Conservation (phyloP, 2,329 filamentous ascomycete genomes). For the Teratosphaeria epicoccoides region DNA sequence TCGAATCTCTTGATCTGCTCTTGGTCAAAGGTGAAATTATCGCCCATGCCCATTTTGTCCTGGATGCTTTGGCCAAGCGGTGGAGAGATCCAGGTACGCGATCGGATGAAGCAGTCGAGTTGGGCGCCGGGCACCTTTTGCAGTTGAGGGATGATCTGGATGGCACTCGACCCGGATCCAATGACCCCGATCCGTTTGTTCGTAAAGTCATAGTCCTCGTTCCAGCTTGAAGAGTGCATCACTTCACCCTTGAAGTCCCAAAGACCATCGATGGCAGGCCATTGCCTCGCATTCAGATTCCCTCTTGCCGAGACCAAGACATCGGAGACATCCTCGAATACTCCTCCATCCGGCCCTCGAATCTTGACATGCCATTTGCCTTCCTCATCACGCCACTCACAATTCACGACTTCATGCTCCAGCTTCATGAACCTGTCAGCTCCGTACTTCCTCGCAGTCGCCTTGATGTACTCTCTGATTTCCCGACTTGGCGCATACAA, state of each 20-base stretch:
- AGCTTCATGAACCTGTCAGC: slow-evolving; percentile 31
- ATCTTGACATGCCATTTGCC: slow-evolving; percentile 31
- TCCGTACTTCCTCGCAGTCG: slow-evolving; percentile 29
- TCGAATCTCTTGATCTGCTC: slow-evolving; percentile 22
- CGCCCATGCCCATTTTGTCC: slow-evolving; percentile 26
- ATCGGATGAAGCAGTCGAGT: slow-evolving; percentile 28
- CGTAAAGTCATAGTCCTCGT: slow-evolving; percentile 20
- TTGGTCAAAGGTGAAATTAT: slow-evolving; percentile 16
- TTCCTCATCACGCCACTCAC: slow-evolving; percentile 29
- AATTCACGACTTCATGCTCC: slow-evolving; percentile 28
- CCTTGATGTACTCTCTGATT: slow-evolving; percentile 34
- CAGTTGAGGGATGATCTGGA: slow-evolving; percentile 31
- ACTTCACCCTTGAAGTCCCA: slow-evolving; percentile 26
- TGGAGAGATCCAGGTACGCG: slow-evolving; percentile 30
- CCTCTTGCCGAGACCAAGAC: slow-evolving; percentile 26
- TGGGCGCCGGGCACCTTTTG: slow-evolving; percentile 24
- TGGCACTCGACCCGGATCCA: slow-evolving; percentile 27
- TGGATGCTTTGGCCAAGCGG: slow-evolving; percentile 33
- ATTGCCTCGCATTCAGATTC: slow-evolving; percentile 20
- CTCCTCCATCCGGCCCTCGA: slow-evolving; percentile 14
- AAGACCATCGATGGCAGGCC: slow-evolving; percentile 28
- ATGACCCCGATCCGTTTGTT: slow-evolving; percentile 24
- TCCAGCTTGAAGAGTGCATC: slow-evolving; percentile 27
- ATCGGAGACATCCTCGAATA: slow-evolving; percentile 24
- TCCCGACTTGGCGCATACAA: slow-evolving; percentile 32